Evolutionary conservation across 1,284 basidiomycete genomes (phyloP).

Genomic region (Leccinum griseonigrum): DNA sequence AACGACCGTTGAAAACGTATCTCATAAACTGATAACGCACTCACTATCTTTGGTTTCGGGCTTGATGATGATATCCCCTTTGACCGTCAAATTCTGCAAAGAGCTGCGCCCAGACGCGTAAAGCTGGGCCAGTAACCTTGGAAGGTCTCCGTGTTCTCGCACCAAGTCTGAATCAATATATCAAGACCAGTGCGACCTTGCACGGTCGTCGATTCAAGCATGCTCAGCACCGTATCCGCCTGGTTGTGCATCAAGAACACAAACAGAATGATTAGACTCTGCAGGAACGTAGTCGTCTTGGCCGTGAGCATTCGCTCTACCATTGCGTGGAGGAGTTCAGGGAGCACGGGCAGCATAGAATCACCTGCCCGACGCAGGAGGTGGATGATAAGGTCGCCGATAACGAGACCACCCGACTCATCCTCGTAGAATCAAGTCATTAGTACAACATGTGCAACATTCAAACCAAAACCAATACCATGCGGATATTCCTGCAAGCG

Average conservation of each 20-base stretch:
- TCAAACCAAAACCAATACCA: background rate
- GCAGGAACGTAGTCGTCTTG: conserved; percentile 85
- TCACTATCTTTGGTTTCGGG: conserved; percentile 77
- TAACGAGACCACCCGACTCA: conserved; percentile 86
- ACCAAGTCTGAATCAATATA: conserved; percentile 87
- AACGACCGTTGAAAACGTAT: conserved; percentile 17
- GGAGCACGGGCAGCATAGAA: conserved; percentile 77
- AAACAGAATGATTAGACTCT: conserved; percentile 90
- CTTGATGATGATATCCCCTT: conserved; percentile 90
- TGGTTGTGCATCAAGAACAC: conserved; percentile 90
- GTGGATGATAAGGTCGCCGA: conserved; percentile 94
- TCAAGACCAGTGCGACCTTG: conserved; percentile 68
- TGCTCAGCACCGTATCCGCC: conserved; percentile 69
- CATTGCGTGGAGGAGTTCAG: conserved; percentile 84
- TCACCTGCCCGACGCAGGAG: conserved; percentile 80
- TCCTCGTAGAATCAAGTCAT: conserved; percentile 49
- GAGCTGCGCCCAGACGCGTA: conserved; percentile 65
- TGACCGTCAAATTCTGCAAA: conserved; percentile 70
- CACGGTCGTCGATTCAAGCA: conserved; percentile 66
- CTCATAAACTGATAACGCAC: conserved; percentile 26
- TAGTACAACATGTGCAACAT: background rate
- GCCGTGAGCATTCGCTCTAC: conserved; percentile 77
- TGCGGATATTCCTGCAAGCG: background rate
- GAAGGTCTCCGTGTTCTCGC: conserved; percentile 91
- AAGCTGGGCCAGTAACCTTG: conserved; percentile 89